Base-by-base conservation (phyloP, 1,284 basidiomycete genomes). In the Apiotrichum laibachii region DNA sequence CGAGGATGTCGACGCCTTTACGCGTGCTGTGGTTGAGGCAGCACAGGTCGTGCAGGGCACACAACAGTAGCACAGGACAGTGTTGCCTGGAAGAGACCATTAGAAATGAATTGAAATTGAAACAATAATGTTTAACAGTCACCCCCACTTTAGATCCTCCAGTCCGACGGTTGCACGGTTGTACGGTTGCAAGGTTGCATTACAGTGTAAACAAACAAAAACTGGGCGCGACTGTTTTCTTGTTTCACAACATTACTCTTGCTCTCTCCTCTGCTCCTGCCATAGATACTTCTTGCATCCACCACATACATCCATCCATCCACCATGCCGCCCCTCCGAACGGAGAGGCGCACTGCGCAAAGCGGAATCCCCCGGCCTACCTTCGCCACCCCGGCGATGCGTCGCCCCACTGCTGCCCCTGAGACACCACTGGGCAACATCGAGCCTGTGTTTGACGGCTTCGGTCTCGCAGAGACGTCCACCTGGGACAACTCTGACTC, bases 381-480 rank as follows among this genome's bases (percentile, higher is more conserved):
- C 10, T 12, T 37, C 18, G n/a, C 35, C 10, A 54, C 35, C 8
- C 53, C 53, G 13, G 35, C 45, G 8, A 37, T 26, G 18, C 44
- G n/a, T 6, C 44, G 53, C n/a, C 11, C 10, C 18, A 5, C 21
- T 16, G 18, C 3, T 31, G 26, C 8, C 11, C n/a, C 9, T 18
- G 58, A 60, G 35, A 63, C 61, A 5, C 61, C 61, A 9, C 19
- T 63, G 9, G 55, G 58, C n/a, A 52, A 57, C 37, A 53, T 60
- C 34, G 55, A 40, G 45, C 61, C 58, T 8, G 47, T 46, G 5
- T 63, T 60, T 43, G 58, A 60, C 15, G 61, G 56, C 12, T 63
- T 63, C 56, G 15, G 10, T 3, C 58, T 63, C 18, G 61, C 61
- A 1, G 56, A 61, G 19, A 56, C 37, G 9, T 50, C 55, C 1